Base-by-base conservation (phyloP, 192 early-diverging fungal genomes). In the Mortierella alpina region DNA sequence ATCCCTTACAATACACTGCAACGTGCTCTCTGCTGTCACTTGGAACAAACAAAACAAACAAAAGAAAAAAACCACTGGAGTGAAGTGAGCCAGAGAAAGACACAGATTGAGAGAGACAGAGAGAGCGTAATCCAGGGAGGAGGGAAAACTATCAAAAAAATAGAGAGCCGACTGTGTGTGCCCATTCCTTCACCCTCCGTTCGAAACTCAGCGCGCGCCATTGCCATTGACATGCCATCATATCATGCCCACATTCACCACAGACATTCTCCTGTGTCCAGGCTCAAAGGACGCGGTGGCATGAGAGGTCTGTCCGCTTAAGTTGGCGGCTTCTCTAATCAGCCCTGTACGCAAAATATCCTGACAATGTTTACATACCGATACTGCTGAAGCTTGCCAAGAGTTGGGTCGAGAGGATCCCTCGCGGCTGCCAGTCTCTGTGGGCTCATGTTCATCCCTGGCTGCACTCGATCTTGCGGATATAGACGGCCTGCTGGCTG, bases 361-460 rank as follows among this genome's bases (percentile, higher is more conserved):
- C 4, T 12, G 7, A 31, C 7, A 42, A 31, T 7, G 23, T 58
- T 18, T n/a, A 59, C 63, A 51, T 75, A 75, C 66, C 58, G 65
- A 53, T 18, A 73, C 47, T 13, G 72, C 48, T 6, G 72, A 58
- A 11, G 72, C 58, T 31, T 73, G 72, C 72, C 72, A 73, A n/a
- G 72, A 73, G 39, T 66, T 59, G 7, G 72, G 64, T 50, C 72
- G 63, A 39, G 63, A 66, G 4, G 63, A 73, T 22, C 48, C 72
- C 50, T 49, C 54, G 13, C 41, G 72, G 23, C 59, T 66, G 8
- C 63, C 66, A 9, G 73, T 59, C 42, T 68, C 73, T 17, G 47
- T 39, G 9, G 51, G 14, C n/a, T 75, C 73, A 50, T 62, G 73
- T 7, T 9, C 56, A 51, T 42, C n/a, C 13, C 14, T 5, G 58